Evolutionary conservation across 306 rosid genomes (phyloP).

Genomic region (Castanea sativa): DNA sequence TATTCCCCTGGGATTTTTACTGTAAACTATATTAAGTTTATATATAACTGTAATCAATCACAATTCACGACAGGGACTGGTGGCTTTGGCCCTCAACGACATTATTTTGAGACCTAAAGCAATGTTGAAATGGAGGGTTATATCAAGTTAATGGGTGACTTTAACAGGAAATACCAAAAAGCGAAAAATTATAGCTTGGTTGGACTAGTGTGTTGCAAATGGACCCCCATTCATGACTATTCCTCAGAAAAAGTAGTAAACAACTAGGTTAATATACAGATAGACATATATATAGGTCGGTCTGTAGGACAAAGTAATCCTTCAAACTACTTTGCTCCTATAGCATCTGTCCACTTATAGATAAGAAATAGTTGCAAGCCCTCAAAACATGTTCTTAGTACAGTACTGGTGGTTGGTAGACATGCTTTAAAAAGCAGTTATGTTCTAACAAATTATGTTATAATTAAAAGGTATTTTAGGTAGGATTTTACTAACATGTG

Average conservation of each 20-base stretch:
- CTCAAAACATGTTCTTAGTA: too few species aligned
- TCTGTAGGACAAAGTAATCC: too few species aligned
- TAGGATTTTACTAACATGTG: too few species aligned
- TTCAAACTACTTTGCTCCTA: too few species aligned
- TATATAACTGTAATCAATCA: slow-evolving; percentile 1
- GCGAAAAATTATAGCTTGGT: not conserved
- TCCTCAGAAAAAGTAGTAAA: not conserved
- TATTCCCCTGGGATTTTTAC: not conserved
- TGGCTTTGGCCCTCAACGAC: slow-evolving; percentile 36
- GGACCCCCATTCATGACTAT: slow-evolving; percentile 3
- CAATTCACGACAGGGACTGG: slow-evolving; percentile 29
- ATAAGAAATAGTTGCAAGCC: too few species aligned
- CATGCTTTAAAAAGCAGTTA: too few species aligned
- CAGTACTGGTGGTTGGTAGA: too few species aligned
- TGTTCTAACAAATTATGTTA: too few species aligned
- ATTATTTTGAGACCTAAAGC: slow-evolving; percentile 22
- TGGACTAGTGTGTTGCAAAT: not conserved
- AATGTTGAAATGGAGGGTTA: slow-evolving; percentile 18
- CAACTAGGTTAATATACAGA: too few species aligned
- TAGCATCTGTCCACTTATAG: too few species aligned
- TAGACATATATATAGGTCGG: too few species aligned
- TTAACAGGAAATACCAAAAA: not conserved
- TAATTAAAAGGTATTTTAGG: too few species aligned
- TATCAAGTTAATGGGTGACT: slow-evolving; percentile 2
- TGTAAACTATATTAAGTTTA: not conserved